Evolutionary conservation across 2,329 filamentous ascomycete species (phyloP).

Genomic region (Alternaria panax): DNA sequence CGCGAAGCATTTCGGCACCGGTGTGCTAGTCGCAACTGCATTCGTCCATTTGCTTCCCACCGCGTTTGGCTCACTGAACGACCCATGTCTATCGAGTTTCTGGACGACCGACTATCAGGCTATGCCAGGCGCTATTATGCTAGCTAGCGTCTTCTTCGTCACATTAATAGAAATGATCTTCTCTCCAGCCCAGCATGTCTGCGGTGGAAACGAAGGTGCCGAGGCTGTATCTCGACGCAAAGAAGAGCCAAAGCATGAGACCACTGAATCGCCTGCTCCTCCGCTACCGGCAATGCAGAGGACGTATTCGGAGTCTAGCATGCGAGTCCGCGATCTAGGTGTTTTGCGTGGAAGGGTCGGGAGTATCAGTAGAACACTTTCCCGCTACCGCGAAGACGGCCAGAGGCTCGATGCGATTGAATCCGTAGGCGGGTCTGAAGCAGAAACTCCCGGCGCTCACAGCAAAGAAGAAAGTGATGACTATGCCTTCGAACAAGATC

Average conservation of each 20-base stretch:
- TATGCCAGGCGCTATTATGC: constrained; percentile 69
- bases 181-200: constrained; percentile 64
- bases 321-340: constrained; percentile 35
- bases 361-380: constrained; percentile 42
- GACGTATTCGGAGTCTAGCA: constrained; percentile 33
- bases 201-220: constrained; percentile 59
- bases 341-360: constrained; percentile 31
- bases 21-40: constrained; percentile 81
- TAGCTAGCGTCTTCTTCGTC: constrained; percentile 65
- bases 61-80: constrained; percentile 58
- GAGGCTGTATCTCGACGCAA: constrained; percentile 28
- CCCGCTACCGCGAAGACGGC: constrained; percentile 35
- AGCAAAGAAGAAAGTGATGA: constrained; percentile 31
- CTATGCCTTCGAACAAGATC: constrained; percentile 31
- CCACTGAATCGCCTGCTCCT: constrained; percentile 6
- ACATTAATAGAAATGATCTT: constrained; percentile 69
- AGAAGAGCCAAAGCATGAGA: constrained; percentile 9
- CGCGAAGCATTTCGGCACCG: constrained; percentile 69
- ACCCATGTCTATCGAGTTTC: constrained; percentile 62
- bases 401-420: constrained; percentile 51
- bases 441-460: constrained; percentile 57
- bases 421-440: constrained; percentile 42
- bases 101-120: constrained; percentile 66
- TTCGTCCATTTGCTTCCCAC: constrained; percentile 77
- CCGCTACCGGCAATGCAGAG: constrained; percentile 17